Evolutionary conservation across 352 stramenopile species (phyloP).

Genomic region (Globisporangium takayamanum): DNA sequence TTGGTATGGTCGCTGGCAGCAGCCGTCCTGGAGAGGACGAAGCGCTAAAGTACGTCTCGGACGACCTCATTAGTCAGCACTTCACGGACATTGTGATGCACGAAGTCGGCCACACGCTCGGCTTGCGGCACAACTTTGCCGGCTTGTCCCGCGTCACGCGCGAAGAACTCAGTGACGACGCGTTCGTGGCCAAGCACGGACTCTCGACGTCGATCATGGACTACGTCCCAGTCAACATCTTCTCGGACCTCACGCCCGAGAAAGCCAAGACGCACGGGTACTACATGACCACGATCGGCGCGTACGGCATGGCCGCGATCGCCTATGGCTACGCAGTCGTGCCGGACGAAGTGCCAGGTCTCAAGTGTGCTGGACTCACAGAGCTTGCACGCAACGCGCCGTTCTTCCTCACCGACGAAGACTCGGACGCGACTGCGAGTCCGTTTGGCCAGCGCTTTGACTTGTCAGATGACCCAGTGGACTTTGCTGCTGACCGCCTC

Average conservation of each 20-base stretch:
- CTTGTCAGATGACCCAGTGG: conserved; percentile 48
- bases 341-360: conserved; percentile 36
- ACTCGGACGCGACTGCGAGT: conserved; percentile 28
- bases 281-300: conserved; percentile 61
- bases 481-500: conserved; percentile 48
- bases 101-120: conserved; percentile 85
- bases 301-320: conserved; percentile 79
- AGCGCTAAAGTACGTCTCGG: conserved; percentile 26
- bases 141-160: conserved; percentile 46
- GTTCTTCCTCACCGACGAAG: conserved; percentile 66
- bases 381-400: conserved; percentile 34
- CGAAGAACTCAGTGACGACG: conserved; percentile 44
- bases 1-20: conserved; percentile 26
- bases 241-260: conserved; percentile 45
- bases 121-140: conserved; percentile 83
- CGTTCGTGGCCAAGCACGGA: conserved; percentile 42
- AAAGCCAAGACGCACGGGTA: conserved; percentile 41
- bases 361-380: conserved; percentile 31
- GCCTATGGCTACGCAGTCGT: conserved; percentile 75
- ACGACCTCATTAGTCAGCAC: conserved; percentile 53
- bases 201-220: conserved; percentile 80
- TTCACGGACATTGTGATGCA: conserved; percentile 84
- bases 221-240: conserved; percentile 81
- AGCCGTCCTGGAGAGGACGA: neutral
- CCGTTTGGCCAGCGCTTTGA: conserved; percentile 54